phyloP scores from a whole-genome alignment of 345 rosid species.

The Aquilaria yunnanensis region DNA sequence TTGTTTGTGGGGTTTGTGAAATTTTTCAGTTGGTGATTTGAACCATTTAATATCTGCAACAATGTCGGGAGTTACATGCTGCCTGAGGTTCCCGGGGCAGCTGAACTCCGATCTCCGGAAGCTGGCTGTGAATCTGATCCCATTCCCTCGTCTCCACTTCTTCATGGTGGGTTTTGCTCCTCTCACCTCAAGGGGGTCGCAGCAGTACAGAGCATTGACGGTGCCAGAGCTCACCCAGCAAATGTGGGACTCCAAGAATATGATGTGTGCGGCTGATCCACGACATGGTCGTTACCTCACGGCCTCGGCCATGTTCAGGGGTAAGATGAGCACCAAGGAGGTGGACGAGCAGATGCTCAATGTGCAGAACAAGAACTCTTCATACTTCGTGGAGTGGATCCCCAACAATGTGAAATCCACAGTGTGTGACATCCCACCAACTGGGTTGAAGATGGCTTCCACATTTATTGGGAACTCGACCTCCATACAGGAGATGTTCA shows the following conservation, averaged over 20 bases:
- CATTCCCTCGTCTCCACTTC: conserved; percentile 51
- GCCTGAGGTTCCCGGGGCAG: conserved; percentile 71
- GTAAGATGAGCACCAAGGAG: conserved; percentile 47
- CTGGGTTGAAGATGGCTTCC: conserved; percentile 68
- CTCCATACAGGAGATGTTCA: conserved; percentile 73
- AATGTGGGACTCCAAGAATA: conserved; percentile 57
- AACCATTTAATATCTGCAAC: conserved; percentile 70
- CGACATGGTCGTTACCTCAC: conserved; percentile 39
- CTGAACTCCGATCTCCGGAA: conserved; percentile 67
- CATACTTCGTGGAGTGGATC: conserved; percentile 68
- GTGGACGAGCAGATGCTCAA: conserved; percentile 62
- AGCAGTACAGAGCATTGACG: conserved; percentile 35
- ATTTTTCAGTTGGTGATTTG: conserved; percentile 48
- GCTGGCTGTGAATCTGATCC: conserved; percentile 58
- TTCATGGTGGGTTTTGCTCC: conserved; percentile 58
- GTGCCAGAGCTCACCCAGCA: conserved; percentile 51
- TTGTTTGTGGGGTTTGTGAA: too few relatives aligned
- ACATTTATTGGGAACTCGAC: conserved; percentile 71
- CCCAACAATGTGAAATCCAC: conserved; percentile 77
- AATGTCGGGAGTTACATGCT: conserved; percentile 74
- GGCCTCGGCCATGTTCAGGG: conserved; percentile 49
- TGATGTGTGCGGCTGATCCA: conserved; percentile 51
- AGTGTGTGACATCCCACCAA: conserved; percentile 70
- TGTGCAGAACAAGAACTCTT: conserved; percentile 66
- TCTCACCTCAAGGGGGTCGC: conserved; percentile 46